These are phyloP conservation scores for Cyberlindnera sargentensis DNA, from an alignment of 805 yeast genomes.

Conservation along the genomic window DNA sequence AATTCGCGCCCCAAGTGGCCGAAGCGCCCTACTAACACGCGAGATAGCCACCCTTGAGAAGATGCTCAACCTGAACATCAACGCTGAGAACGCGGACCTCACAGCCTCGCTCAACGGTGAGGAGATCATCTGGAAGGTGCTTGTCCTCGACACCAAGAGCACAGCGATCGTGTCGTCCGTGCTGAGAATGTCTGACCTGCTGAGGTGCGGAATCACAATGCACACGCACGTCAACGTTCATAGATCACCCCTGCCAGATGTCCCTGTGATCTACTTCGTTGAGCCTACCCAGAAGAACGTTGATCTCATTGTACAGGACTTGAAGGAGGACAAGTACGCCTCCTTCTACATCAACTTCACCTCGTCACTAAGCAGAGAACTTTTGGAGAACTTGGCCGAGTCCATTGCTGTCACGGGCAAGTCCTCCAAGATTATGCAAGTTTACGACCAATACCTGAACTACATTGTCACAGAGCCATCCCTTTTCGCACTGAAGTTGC, in stretches of 20 bases:
- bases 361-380: constrained; percentile 64
- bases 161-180: constrained; percentile 86
- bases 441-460: constrained; percentile 89
- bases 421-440: constrained; percentile 71
- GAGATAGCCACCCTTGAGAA: constrained; percentile 52
- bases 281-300: constrained; percentile 81
- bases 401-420: constrained; percentile 68
- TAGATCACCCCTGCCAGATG: constrained; percentile 86
- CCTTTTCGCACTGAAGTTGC: constrained; percentile 70
- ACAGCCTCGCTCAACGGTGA: constrained; percentile 51
- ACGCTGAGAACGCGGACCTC: constrained; percentile 42
- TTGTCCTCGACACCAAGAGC: constrained; percentile 74
- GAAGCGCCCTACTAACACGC: background rate
- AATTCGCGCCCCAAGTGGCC: background rate
- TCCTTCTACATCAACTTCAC: constrained; percentile 82
- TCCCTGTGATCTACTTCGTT: constrained; percentile 88
- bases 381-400: constrained; percentile 85
- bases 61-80: constrained; percentile 78
- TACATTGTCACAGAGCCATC: constrained; percentile 91
- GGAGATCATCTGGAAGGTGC: constrained; percentile 84
- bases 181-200: constrained; percentile 83
- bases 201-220: constrained; percentile 87
- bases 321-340: constrained; percentile 69
- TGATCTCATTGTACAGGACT: constrained; percentile 59
- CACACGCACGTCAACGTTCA: constrained; percentile 68